Conservation (phyloP, 2,329 filamentous ascomycete species). For the Talaromyces verruculosus region DNA sequence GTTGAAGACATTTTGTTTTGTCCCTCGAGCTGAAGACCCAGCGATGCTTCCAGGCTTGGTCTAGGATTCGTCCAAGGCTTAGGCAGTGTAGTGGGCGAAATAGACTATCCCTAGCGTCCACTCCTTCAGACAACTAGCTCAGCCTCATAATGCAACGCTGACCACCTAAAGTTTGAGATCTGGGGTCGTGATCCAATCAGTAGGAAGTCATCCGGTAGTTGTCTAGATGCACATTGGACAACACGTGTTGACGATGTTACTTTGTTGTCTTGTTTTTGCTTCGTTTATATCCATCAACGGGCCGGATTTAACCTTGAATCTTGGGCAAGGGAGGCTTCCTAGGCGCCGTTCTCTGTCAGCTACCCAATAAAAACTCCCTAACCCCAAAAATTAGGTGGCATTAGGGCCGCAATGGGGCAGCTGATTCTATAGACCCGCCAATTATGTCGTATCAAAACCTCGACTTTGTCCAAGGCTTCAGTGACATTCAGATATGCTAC, state of each 20-base stretch:
- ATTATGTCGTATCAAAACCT: not conserved
- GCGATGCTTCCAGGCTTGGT: not conserved
- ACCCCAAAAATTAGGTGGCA: not conserved
- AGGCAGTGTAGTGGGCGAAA: not conserved
- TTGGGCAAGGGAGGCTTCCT: not conserved
- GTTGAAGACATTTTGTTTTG: not conserved
- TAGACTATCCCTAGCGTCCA: not conserved
- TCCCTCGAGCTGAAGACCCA: not conserved
- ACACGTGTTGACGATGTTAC: not conserved
- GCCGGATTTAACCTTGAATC: not conserved
- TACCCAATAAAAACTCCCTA: not conserved
- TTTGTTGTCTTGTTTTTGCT: not conserved
- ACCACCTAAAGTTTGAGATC: not conserved
- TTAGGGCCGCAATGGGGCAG: not conserved
- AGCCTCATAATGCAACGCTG: conserved; percentile 11
- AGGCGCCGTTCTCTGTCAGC: not conserved
- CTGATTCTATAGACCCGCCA: not conserved
- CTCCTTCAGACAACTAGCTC: not conserved
- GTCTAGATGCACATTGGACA: not conserved
- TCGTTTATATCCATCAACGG: not conserved
- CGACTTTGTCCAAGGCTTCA: not conserved
- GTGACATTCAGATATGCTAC: not conserved
- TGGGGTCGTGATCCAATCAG: not conserved
- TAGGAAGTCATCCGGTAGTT: not conserved
- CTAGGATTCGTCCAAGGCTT: not conserved